These are phyloP conservation scores for Porcisia hertigi DNA, from an alignment of 208 protist species.

Conservation along the genomic window DNA sequence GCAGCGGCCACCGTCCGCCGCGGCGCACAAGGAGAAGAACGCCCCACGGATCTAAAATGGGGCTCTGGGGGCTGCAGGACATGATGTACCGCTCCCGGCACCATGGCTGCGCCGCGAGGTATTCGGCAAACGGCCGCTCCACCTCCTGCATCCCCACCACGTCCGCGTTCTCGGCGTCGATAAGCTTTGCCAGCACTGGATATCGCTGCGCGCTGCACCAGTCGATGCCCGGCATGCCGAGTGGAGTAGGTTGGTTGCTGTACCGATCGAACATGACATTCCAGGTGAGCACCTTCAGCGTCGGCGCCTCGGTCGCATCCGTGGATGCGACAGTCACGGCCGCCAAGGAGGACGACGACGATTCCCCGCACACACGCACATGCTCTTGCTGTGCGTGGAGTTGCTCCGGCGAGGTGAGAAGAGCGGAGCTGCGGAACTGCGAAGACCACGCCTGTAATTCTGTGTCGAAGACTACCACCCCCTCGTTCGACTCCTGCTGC, in stretches of 20 bases:
- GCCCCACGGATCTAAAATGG: slow-evolving; percentile 79
- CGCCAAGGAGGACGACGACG: background rate
- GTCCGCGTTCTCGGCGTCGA: slow-evolving; percentile 79
- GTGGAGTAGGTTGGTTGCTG: slow-evolving; percentile 84
- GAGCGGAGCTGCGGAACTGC: slow-evolving; percentile 11
- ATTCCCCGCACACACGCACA: background rate
- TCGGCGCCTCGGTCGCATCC: slow-evolving; percentile 6
- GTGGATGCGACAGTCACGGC: background rate
- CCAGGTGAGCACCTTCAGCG: slow-evolving; percentile 82
- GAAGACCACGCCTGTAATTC: slow-evolving; percentile 25
- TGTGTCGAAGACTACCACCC: slow-evolving; percentile 18
- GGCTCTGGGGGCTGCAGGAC: slow-evolving; percentile 59
- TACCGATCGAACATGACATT: slow-evolving; percentile 94
- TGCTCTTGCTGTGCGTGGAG: background rate
- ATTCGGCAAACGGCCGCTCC: slow-evolving; percentile 73
- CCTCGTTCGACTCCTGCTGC: slow-evolving; percentile 18
- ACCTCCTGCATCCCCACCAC: slow-evolving; percentile 92
- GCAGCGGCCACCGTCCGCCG: slow-evolving; percentile 41
- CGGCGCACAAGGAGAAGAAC: slow-evolving; percentile 79
- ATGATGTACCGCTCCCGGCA: slow-evolving; percentile 75
- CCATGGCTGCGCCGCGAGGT: slow-evolving; percentile 72
- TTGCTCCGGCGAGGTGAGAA: background rate
- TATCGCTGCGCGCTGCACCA: slow-evolving; percentile 90
- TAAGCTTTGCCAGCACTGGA: slow-evolving; percentile 77
- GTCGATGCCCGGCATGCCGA: slow-evolving; percentile 92